These are phyloP conservation scores for Entophlyctis luteolus DNA, from an alignment of 192 early-diverging fungal genomes.

Conservation along the genomic window DNA sequence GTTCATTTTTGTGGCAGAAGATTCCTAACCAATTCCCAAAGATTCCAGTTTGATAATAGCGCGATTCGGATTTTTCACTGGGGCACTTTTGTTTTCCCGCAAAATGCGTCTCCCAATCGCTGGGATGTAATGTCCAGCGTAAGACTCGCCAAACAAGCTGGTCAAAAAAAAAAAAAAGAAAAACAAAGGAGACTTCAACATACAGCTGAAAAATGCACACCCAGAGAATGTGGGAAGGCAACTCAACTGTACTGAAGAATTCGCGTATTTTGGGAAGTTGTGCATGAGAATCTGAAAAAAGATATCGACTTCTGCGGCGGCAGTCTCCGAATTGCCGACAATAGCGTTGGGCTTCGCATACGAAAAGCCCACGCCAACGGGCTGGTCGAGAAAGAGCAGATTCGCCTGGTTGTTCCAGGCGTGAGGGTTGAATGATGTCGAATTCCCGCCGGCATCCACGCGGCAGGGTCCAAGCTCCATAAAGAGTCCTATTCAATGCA, in stretches of 20 bases:
- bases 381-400: slow-evolving; percentile 46
- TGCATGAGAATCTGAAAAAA: slow-evolving; percentile 81
- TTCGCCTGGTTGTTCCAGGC: slow-evolving; percentile 93
- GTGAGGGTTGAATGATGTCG: slow-evolving; percentile 63
- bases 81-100: slow-evolving; percentile 61
- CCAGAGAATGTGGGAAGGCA: too few species aligned
- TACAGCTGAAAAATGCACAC: too few species aligned
- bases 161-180: background rate
- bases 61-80: slow-evolving; percentile 8
- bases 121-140: slow-evolving; percentile 88
- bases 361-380: slow-evolving; percentile 87
- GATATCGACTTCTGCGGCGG: slow-evolving; percentile 83
- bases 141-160: slow-evolving; percentile 26
- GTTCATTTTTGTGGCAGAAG: slow-evolving; percentile 74
- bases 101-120: slow-evolving; percentile 80
- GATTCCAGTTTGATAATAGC: slow-evolving; percentile 28
- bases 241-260: slow-evolving; percentile 14
- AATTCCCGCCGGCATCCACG: slow-evolving; percentile 69
- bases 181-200: background rate
- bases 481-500: too few species aligned
- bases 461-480: slow-evolving; percentile 84
- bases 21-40: slow-evolving; percentile 50
- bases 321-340: slow-evolving; percentile 61
- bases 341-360: slow-evolving; percentile 53
- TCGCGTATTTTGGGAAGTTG: slow-evolving; percentile 17